phyloP scores from a whole-genome alignment of 164 flowering plant genomes.

The Stephania cephalantha region DNA sequence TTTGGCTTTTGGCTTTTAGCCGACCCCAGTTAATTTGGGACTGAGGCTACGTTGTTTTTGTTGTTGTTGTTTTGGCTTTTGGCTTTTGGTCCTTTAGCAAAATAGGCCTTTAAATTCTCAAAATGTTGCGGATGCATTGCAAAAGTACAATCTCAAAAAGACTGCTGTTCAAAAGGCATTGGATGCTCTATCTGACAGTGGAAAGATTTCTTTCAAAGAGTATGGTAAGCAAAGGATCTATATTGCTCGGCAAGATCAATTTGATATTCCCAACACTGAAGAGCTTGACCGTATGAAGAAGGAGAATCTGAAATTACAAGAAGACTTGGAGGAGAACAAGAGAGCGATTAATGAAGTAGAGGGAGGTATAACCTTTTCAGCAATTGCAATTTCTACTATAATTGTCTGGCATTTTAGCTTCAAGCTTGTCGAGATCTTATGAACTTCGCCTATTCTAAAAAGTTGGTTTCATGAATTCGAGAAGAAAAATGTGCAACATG shows the following conservation, averaged over 20 bases:
- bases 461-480: neutral
- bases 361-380: conserved; percentile 44
- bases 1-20: too few species aligned
- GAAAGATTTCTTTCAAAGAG: conserved; percentile 47
- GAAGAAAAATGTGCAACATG: neutral
- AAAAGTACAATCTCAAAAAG: conserved; percentile 92
- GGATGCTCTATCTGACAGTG: conserved; percentile 33
- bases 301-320: conserved; percentile 61
- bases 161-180: conserved; percentile 79
- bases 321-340: conserved; percentile 52
- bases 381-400: neutral
- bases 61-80: too few species aligned
- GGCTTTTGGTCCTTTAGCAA: conserved; percentile 51
- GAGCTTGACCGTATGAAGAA: conserved; percentile 85
- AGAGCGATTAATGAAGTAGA: conserved; percentile 58
- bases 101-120: conserved; percentile 88
- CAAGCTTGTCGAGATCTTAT: neutral
- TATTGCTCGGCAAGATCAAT: conserved; percentile 87
- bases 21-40: too few species aligned
- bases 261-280: conserved; percentile 73
- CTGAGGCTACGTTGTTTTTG: too few species aligned
- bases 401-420: neutral
- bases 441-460: neutral
- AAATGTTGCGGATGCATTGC: conserved; percentile 84
- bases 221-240: conserved; percentile 97